Percentiles rank a stretch among this genome's conserved stretches.
phyloP scores from a whole-genome alignment of 345 rosid species.

The Eucalyptus brandiana region DNA sequence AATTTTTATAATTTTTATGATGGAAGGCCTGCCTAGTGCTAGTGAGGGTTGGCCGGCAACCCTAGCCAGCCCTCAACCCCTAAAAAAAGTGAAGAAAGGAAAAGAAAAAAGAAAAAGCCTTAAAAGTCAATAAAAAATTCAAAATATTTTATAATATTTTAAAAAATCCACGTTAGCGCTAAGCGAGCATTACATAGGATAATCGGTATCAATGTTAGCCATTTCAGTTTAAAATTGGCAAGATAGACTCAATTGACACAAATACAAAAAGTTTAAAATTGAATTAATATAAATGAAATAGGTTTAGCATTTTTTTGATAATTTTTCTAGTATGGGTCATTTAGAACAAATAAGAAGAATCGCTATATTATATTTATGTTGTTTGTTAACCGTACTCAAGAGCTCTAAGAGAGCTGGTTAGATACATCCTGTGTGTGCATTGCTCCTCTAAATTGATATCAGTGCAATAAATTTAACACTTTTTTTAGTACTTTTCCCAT shows the following conservation, averaged over 20 bases:
- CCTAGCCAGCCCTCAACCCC: not conserved
- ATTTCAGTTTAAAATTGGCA: fast-evolving
- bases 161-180: fast-evolving
- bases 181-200: fast-evolving
- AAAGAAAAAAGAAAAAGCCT: too few species aligned
- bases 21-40: not conserved
- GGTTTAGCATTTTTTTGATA: not conserved
- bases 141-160: too few species aligned
- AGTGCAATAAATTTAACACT: fast-evolving
- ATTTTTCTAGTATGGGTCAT: too few species aligned
- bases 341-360: not conserved
- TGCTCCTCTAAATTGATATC: not conserved
- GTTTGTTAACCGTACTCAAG: not conserved
- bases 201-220: fast-evolving
- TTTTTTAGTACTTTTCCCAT: too few species aligned
- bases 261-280: too few species aligned
- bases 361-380: not conserved
- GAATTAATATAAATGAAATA: too few species aligned
- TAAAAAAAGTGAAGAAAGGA: not conserved
- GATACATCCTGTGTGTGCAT: not conserved
- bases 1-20: too few species aligned
- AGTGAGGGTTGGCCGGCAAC: not conserved
- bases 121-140: not conserved
- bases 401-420: not conserved
- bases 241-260: fast-evolving